These are phyloP conservation scores for Sclerotinia glacialis DNA, from an alignment of 2,329 filamentous ascomycete species.

Conservation along the genomic window DNA sequence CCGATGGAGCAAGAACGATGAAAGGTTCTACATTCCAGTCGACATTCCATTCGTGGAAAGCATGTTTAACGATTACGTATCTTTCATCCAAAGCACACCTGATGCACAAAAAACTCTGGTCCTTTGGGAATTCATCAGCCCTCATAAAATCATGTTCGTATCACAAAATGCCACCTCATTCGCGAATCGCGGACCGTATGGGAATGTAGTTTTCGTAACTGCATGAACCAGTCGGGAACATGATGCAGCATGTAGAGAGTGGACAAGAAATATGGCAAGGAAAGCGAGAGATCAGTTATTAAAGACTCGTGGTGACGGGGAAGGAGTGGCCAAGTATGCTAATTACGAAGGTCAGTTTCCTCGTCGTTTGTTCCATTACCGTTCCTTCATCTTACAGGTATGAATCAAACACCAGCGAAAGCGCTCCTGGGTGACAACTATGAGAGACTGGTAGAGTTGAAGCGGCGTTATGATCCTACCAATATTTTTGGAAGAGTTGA, in stretches of 20 bases:
- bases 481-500: constrained; percentile 16
- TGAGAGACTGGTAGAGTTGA: constrained; percentile 26
- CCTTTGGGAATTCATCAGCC: constrained; percentile 30
- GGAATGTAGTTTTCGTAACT: constrained; percentile 33
- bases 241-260: constrained; percentile 26
- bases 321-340: constrained; percentile 14
- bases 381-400: background rate
- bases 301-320: too few species aligned
- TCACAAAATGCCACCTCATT: constrained; percentile 32
- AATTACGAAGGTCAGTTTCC: background rate
- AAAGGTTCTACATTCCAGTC: constrained; percentile 41
- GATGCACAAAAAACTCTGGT: constrained; percentile 30
- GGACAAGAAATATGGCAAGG: constrained; percentile 24
- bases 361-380: background rate
- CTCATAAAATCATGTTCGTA: constrained; percentile 28
- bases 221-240: constrained; percentile 34
- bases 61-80: constrained; percentile 36
- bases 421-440: constrained; percentile 26
- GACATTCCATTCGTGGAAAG: constrained; percentile 31
- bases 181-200: constrained; percentile 36
- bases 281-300: constrained; percentile 16
- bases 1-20: constrained; percentile 39
- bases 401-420: constrained; percentile 20
- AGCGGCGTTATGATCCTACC: constrained; percentile 27
- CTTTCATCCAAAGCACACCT: constrained; percentile 32